Conservation (phyloP, 2,329 filamentous ascomycete genomes). For the Tolypocladium ophioglossoides region DNA sequence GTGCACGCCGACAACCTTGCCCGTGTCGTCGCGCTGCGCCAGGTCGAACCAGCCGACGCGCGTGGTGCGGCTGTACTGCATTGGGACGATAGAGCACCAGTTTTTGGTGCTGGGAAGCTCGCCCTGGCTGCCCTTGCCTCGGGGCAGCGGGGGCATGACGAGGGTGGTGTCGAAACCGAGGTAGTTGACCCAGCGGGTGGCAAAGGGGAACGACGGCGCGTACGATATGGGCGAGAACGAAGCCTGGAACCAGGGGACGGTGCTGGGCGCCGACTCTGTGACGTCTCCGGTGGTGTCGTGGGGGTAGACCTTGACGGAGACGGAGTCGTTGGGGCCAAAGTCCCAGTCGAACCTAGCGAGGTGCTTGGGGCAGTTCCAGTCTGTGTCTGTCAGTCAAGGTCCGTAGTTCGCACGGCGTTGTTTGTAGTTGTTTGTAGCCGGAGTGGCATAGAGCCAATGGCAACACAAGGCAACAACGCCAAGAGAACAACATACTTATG, state of each 20-base stretch:
- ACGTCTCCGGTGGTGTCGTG: conserved; percentile 23
- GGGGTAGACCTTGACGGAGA: conserved; percentile 33
- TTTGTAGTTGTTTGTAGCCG: too few species aligned
- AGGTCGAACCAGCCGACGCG: conserved; percentile 38
- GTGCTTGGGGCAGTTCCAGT: conserved; percentile 47
- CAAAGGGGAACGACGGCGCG: conserved; percentile 32
- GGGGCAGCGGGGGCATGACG: conserved; percentile 38
- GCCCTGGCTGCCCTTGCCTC: conserved; percentile 22
- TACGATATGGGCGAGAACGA: conserved; percentile 30
- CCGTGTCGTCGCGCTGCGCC: conserved; percentile 21
- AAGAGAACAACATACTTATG: conserved; percentile 24
- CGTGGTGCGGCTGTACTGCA: conserved; percentile 16
- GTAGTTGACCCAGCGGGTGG: conserved; percentile 24
- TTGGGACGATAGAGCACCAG: conserved; percentile 31
- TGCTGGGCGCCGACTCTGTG: conserved; percentile 20
- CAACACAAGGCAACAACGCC: not conserved
- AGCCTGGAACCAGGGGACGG: conserved; percentile 33
- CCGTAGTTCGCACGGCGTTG: too few species aligned
- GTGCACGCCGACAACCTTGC: conserved; percentile 8
- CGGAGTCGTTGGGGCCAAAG: conserved; percentile 21
- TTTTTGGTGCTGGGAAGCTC: conserved; percentile 34
- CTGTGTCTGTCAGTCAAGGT: conserved; percentile 13
- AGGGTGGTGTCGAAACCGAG: conserved; percentile 31
- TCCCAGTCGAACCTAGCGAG: conserved; percentile 40
- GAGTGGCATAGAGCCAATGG: too few species aligned